A percentile compares a stretch with the other conserved stretches of the same genome.
Evolutionary conservation across 306 rosid species (phyloP).

Genomic region (Fagus sylvatica): DNA sequence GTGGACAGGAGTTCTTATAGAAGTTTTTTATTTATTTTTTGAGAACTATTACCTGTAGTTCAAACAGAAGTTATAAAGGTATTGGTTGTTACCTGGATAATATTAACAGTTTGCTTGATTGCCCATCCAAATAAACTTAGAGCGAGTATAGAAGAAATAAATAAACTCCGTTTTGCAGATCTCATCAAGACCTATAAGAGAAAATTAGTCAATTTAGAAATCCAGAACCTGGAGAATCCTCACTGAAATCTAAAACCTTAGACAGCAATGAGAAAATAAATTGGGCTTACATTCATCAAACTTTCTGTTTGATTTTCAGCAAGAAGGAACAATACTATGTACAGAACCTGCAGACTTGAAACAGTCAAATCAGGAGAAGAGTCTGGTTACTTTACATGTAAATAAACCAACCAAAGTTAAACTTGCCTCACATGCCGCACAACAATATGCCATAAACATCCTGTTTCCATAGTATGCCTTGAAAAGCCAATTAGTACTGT

Average conservation of each 20-base stretch:
- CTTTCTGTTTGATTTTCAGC: conserved; percentile 63
- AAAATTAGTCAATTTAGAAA: conserved; percentile 26
- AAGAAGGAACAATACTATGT: conserved; percentile 72
- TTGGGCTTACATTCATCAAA: conserved; percentile 63
- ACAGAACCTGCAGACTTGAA: conserved; percentile 67
- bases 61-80: background rate
- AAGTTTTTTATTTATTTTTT: background rate
- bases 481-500: conserved; percentile 94
- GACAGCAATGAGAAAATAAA: conserved; percentile 3
- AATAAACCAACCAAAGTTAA: conserved; percentile 5
- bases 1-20: background rate
- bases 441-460: conserved; percentile 98
- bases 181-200: conserved; percentile 60
- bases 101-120: conserved; percentile 78
- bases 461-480: conserved; percentile 86
- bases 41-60: background rate
- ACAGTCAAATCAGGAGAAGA: conserved; percentile 26
- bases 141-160: conserved; percentile 54
- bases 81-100: conserved; percentile 69
- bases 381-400: background rate
- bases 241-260: conserved; percentile 8
- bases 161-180: conserved; percentile 45
- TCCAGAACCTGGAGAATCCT: conserved; percentile 13
- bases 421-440: conserved; percentile 89
- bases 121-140: conserved; percentile 86